Evolutionary conservation across 176 grass and related monocot species (phyloP).

Genomic region (Elaeis guineensis): DNA sequence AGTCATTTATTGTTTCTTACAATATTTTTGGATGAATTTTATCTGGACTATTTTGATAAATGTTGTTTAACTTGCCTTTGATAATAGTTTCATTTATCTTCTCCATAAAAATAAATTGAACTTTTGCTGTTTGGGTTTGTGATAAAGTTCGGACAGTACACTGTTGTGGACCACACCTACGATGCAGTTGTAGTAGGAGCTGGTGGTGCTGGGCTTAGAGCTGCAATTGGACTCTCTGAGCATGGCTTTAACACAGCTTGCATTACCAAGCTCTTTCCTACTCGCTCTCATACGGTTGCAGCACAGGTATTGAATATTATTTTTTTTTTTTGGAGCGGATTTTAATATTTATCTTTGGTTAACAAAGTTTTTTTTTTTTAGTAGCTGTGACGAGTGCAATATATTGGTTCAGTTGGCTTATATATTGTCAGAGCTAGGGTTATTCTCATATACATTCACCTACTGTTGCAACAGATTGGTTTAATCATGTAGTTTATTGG

Average conservation of each 20-base stretch:
- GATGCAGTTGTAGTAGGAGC: constrained; percentile 93
- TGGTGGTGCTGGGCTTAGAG: constrained; percentile 80
- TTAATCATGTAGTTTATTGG: too few species aligned
- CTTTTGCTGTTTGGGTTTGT: constrained; percentile 9
- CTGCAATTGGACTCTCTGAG: constrained; percentile 89
- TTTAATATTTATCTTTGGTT: too few species aligned
- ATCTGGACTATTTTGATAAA: neutral
- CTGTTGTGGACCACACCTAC: constrained; percentile 88
- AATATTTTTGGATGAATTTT: neutral
- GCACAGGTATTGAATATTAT: constrained; percentile 41
- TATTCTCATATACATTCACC: too few species aligned
- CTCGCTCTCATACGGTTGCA: constrained; percentile 85
- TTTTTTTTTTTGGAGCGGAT: too few species aligned
- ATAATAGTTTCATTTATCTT: neutral
- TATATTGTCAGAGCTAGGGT: too few species aligned
- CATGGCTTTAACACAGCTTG: constrained; percentile 96
- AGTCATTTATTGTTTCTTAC: neutral
- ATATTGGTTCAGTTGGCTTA: too few species aligned
- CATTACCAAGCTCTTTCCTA: constrained; percentile 98
- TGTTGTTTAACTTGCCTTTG: neutral
- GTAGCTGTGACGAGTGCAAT: too few species aligned
- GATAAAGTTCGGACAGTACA: constrained; percentile 42
- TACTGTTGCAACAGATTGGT: too few species aligned
- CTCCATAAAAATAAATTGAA: neutral
- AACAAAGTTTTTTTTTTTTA: too few species aligned